Conservation (phyloP, 116 monocot genomes). For the Papilionanthe hybrid region DNA sequence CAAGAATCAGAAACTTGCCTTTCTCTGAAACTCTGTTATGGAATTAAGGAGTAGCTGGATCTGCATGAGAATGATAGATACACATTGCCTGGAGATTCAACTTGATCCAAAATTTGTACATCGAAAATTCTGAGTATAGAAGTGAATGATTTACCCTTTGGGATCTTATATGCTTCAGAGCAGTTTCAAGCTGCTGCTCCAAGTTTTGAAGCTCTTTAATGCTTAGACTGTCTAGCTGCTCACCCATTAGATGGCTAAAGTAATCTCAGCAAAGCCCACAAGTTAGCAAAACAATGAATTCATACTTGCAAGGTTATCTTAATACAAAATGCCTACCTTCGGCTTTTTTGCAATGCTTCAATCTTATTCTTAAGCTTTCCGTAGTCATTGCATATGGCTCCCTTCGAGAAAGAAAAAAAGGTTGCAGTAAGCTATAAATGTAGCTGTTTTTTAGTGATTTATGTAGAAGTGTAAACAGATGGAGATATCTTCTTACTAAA, state of each 20-base stretch:
- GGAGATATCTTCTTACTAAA: neutral
- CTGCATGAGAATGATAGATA: slow-evolving; percentile 21
- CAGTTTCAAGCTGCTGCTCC: slow-evolving; percentile 33
- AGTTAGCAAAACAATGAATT: neutral
- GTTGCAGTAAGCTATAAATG: neutral
- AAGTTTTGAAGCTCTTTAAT: slow-evolving; percentile 30
- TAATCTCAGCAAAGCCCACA: neutral
- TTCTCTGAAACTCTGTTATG: slow-evolving; percentile 44
- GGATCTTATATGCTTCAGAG: slow-evolving; percentile 25
- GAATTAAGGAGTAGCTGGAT: slow-evolving; percentile 35
- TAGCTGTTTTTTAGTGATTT: neutral
- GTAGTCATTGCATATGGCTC: slow-evolving; percentile 27
- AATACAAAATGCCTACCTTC: slow-evolving; percentile 22
- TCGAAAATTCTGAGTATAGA: neutral
- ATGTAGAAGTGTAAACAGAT: neutral
- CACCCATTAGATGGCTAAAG: slow-evolving; percentile 43
- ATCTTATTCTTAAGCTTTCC: slow-evolving; percentile 37
- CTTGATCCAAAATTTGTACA: neutral
- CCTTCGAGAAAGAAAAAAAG: slow-evolving; percentile 8
- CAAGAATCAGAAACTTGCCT: slow-evolving; percentile 21
- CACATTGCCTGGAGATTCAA: neutral
- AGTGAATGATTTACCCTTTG: slow-evolving; percentile 25
- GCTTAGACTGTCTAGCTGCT: slow-evolving; percentile 36
- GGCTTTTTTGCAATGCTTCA: slow-evolving; percentile 42
- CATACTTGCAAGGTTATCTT: neutral